These are phyloP conservation scores for Strobilomyces echinocephalus DNA, from an alignment of 768 basidiomycete genomes.

Conservation along the genomic window DNA sequence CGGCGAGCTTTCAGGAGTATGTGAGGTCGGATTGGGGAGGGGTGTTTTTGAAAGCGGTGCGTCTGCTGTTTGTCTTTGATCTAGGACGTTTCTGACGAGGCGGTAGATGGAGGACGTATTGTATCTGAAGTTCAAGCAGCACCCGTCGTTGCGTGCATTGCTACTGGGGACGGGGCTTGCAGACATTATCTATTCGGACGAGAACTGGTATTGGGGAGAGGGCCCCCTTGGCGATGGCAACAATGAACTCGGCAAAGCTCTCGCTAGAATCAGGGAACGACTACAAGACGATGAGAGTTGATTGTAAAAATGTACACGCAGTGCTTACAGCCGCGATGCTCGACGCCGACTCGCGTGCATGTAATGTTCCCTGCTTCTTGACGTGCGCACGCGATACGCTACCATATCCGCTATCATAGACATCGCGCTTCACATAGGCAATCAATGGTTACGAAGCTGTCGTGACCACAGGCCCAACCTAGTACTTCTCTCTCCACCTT, in stretches of 20 bases:
- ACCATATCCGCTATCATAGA: too few species aligned
- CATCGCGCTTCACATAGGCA: too few species aligned
- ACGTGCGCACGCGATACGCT: too few species aligned
- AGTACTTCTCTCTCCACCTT: too few species aligned
- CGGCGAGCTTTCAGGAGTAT: slow-evolving; percentile 30
- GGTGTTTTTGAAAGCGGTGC: slow-evolving; percentile 46
- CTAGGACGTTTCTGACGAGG: background rate
- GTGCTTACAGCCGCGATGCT: background rate
- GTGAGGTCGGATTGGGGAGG: slow-evolving; percentile 53
- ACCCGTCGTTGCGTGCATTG: slow-evolving; percentile 49
- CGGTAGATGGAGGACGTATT: slow-evolving; percentile 61
- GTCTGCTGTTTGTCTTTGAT: slow-evolving; percentile 17
- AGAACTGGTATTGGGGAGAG: slow-evolving; percentile 66
- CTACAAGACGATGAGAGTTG: slow-evolving; percentile 30
- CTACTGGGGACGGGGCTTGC: slow-evolving; percentile 52
- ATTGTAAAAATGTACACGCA: background rate
- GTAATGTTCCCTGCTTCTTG: too few species aligned
- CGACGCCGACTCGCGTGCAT: too few species aligned
- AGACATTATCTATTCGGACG: slow-evolving; percentile 50
- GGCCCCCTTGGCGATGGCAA: slow-evolving; percentile 45
- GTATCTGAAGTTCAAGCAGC: slow-evolving; percentile 66
- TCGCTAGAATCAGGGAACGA: slow-evolving; percentile 51
- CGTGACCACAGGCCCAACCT: too few species aligned
- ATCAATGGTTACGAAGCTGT: too few species aligned
- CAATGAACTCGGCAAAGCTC: slow-evolving; percentile 61